Percentiles rank a stretch among this genome's conserved stretches.
phyloP scores from a whole-genome alignment of 2,329 filamentous ascomycete species.

The Aschersonia sp. region DNA sequence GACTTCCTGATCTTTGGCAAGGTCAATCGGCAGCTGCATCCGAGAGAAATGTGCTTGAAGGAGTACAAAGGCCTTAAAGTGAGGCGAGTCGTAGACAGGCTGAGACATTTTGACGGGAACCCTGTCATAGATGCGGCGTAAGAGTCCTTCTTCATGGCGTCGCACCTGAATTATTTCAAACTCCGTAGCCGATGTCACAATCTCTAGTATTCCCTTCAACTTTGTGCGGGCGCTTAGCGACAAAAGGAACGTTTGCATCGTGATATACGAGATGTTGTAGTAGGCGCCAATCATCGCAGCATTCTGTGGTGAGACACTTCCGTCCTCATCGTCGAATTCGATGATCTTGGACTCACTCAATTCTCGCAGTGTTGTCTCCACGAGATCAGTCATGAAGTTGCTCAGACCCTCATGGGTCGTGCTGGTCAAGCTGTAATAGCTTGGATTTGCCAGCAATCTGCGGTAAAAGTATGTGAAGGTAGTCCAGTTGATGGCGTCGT shows the following conservation, averaged over 20 bases:
- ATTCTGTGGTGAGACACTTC: slow-evolving; percentile 77
- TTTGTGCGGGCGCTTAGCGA: slow-evolving; percentile 82
- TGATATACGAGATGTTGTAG: slow-evolving; percentile 98
- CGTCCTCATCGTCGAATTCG: slow-evolving; percentile 88
- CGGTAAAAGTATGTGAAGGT: slow-evolving; percentile 99
- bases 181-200: slow-evolving; percentile 90
- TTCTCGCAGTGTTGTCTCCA: slow-evolving; percentile 85
- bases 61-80: slow-evolving; percentile 97
- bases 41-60: slow-evolving; percentile 94
- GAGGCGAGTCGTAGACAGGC: slow-evolving; percentile 75
- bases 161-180: slow-evolving; percentile 93
- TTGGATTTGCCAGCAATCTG: slow-evolving; percentile 84
- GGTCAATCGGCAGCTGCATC: slow-evolving; percentile 89
- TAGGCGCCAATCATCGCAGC: slow-evolving; percentile 97
- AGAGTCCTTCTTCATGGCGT: slow-evolving; percentile 74
- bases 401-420: slow-evolving; percentile 88
- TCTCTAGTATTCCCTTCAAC: slow-evolving; percentile 92
- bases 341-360: slow-evolving; percentile 88
- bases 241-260: slow-evolving; percentile 95
- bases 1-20: slow-evolving; percentile 88
- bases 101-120: slow-evolving; percentile 92
- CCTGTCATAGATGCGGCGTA: slow-evolving; percentile 86
- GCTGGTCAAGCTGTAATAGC: slow-evolving; percentile 83
- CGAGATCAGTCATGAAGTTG: slow-evolving; percentile 82
- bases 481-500: slow-evolving; percentile 96